Percentiles rank a stretch among this genome's conserved stretches.
phyloP scores from a whole-genome alignment of 1,139 yeast genomes.

The Blastobotrys apis region DNA sequence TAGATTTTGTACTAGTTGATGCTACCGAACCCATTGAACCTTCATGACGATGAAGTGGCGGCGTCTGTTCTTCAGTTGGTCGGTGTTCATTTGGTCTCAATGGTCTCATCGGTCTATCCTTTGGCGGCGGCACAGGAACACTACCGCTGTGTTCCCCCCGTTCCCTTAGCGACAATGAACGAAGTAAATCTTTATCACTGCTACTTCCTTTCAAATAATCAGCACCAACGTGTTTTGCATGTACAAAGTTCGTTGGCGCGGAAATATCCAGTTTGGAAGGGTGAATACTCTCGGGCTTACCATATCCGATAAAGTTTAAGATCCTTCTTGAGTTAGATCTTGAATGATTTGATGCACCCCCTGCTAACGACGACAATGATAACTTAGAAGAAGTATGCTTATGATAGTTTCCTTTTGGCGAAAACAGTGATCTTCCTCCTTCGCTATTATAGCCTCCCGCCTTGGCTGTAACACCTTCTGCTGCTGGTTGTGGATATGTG shows the following conservation, averaged over 20 bases:
- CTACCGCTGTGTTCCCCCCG: background rate
- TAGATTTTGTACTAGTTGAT: slow-evolving; percentile 9
- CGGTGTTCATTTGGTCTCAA: background rate
- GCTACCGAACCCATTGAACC: slow-evolving; percentile 10
- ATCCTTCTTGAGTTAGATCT: slow-evolving; percentile 6
- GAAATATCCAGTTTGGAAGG: slow-evolving; percentile 20
- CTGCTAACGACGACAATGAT: slow-evolving; percentile 8
- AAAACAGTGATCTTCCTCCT: too few relatives aligned
- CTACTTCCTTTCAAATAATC: slow-evolving; percentile 16
- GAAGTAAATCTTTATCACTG: slow-evolving; percentile 9
- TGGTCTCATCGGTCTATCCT: background rate
- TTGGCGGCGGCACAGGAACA: slow-evolving; percentile 4
- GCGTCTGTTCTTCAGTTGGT: background rate
- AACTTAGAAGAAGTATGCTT: background rate
- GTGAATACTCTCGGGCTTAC: background rate
- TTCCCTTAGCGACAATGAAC: slow-evolving; percentile 14
- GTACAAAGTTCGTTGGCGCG: slow-evolving; percentile 28
- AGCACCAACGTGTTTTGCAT: slow-evolving; percentile 26
- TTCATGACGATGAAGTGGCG: slow-evolving; percentile 11
- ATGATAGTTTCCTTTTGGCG: background rate
- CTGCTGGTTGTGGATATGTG: background rate
- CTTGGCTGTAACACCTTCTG: too few relatives aligned
- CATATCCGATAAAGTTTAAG: slow-evolving; percentile 9
- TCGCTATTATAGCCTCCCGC: background rate
- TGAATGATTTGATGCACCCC: background rate